Evolutionary conservation across 345 rosid genomes (phyloP).

Genomic region (Syzygium oleosum): DNA sequence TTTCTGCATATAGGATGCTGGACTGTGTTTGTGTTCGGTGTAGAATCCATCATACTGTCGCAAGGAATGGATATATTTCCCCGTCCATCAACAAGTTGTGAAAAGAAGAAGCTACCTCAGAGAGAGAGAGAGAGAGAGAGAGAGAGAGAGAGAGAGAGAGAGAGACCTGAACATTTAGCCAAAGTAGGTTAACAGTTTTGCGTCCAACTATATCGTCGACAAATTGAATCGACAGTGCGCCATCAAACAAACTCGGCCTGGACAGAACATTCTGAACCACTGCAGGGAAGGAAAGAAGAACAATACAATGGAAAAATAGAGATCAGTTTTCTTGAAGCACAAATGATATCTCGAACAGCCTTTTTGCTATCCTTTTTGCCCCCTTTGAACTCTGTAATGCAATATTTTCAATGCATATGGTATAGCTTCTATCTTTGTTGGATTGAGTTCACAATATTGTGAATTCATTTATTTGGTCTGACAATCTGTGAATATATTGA

Average conservation of each 20-base stretch:
- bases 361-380: not conserved
- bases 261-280: constrained; percentile 51
- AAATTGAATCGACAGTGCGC: constrained; percentile 18
- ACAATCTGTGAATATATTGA: not conserved
- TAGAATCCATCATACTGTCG: constrained; percentile 64
- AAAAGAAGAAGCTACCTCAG: not conserved
- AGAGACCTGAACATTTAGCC: constrained; percentile 76
- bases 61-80: not conserved
- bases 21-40: constrained; percentile 43
- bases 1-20: constrained; percentile 22
- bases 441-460: not conserved
- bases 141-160: not conserved
- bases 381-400: not conserved
- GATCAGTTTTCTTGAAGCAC: not conserved
- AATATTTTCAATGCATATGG: not conserved
- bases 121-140: not conserved
- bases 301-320: not conserved
- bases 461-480: not conserved
- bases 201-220: constrained; percentile 40
- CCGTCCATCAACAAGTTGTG: not conserved
- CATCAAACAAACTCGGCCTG: constrained; percentile 48
- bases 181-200: constrained; percentile 32
- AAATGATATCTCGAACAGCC: not conserved
- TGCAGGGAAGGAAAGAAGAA: constrained; percentile 4
- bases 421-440: not conserved